Evolutionary conservation across 208 protist species (phyloP).

Genomic region (Porcisia hertigi): DNA sequence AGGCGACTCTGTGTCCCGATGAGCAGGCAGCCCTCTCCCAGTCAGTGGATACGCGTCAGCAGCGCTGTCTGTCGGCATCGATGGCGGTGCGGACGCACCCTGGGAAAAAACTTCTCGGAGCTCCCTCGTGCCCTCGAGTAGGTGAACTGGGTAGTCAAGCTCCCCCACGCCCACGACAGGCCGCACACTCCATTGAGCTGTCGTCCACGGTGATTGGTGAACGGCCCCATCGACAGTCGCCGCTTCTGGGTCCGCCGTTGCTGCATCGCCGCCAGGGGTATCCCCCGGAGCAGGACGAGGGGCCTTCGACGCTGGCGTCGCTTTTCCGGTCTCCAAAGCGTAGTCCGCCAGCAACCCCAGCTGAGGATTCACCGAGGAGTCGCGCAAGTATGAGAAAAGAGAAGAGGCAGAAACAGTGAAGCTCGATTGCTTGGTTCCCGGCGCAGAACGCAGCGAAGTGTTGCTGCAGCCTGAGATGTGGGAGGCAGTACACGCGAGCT

Average conservation of each 20-base stretch:
- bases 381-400: constrained; percentile 11
- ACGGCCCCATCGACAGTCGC: not conserved
- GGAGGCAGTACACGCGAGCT: constrained; percentile 3
- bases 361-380: constrained; percentile 10
- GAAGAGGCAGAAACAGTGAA: not conserved
- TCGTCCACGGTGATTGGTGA: not conserved
- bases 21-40: not conserved
- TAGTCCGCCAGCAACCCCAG: constrained; percentile 1
- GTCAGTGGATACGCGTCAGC: not conserved
- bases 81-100: not conserved
- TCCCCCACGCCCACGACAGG: not conserved
- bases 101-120: not conserved
- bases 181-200: constrained; percentile 5
- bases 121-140: not conserved
- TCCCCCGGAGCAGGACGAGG: not conserved
- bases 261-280: not conserved
- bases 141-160: not conserved
- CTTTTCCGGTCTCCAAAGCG: not conserved
- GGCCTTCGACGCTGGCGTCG: not conserved
- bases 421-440: not conserved
- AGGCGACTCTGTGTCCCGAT: not conserved
- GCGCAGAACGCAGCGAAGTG: not conserved
- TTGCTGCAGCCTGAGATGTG: not conserved
- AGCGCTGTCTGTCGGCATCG: not conserved
- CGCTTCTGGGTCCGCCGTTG: not conserved